Percentiles rank a stretch among this genome's conserved stretches.
Evolutionary conservation across 345 rosid genomes (phyloP).

Genomic region (Corchorus olitorius): DNA sequence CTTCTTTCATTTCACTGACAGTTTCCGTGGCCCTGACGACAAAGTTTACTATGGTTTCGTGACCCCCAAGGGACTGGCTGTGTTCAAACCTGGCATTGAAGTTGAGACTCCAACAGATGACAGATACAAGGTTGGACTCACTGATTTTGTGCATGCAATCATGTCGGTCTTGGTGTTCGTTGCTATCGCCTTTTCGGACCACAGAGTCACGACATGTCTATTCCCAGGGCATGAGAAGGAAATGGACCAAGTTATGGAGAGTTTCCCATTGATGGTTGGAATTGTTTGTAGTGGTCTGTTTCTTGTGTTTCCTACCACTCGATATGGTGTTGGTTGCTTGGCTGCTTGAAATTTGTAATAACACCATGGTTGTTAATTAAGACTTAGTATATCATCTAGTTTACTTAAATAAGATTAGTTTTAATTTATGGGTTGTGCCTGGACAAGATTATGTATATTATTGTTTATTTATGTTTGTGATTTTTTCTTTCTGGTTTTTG

Average conservation of each 20-base stretch:
- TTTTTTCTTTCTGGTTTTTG: too few species aligned
- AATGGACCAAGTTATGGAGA: constrained; percentile 83
- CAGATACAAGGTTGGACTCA: constrained; percentile 54
- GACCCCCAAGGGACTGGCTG: constrained; percentile 63
- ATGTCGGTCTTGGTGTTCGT: constrained; percentile 76
- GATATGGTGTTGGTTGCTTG: constrained; percentile 74
- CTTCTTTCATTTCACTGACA: constrained; percentile 77
- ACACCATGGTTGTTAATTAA: neutral
- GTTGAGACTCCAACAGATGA: constrained; percentile 53
- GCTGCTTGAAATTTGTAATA: constrained; percentile 30
- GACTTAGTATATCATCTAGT: too few species aligned
- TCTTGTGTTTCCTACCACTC: constrained; percentile 65
- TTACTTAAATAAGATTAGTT: neutral
- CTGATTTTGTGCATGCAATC: constrained; percentile 68
- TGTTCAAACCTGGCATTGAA: constrained; percentile 62
- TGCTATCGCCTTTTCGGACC: constrained; percentile 74
- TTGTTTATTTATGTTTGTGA: neutral
- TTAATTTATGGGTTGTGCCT: neutral
- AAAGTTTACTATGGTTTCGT: constrained; percentile 74
- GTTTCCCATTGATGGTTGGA: constrained; percentile 80
- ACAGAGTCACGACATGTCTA: constrained; percentile 59
- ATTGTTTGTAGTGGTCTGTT: constrained; percentile 69
- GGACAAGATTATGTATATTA: neutral
- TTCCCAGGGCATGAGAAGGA: constrained; percentile 69
- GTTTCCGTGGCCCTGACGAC: constrained; percentile 63